phyloP scores from a whole-genome alignment of 805 yeast species.

The Brettanomyces sp. region DNA sequence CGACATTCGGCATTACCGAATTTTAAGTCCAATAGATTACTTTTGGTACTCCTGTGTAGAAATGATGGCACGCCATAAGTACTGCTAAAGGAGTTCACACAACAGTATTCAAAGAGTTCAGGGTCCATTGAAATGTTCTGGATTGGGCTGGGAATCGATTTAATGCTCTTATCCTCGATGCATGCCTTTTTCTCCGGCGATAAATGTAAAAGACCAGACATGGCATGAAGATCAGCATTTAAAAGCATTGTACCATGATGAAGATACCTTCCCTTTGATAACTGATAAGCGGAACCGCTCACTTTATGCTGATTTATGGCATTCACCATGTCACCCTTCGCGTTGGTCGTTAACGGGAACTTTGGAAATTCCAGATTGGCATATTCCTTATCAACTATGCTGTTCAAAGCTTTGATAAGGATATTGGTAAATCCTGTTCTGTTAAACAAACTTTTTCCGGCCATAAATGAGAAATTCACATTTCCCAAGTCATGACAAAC shows the following conservation, averaged over 20 bases:
- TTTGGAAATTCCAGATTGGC: slow-evolving; percentile 9
- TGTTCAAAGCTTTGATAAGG: slow-evolving; percentile 15
- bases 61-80: slow-evolving; percentile 20
- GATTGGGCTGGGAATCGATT: slow-evolving; percentile 77
- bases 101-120: slow-evolving; percentile 37
- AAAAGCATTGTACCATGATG: slow-evolving; percentile 97
- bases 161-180: slow-evolving; percentile 34
- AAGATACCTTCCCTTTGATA: slow-evolving; percentile 71
- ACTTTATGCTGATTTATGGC: slow-evolving; percentile 42
- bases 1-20: slow-evolving; percentile 9
- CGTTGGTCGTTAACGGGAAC: slow-evolving; percentile 41
- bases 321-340: slow-evolving; percentile 72
- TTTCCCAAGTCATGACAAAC: slow-evolving; percentile 93
- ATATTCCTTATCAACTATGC: slow-evolving; percentile 3
- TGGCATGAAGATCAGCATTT: slow-evolving; percentile 47
- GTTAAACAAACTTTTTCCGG: slow-evolving; percentile 50
- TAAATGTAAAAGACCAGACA: slow-evolving; percentile 48
- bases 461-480: slow-evolving; percentile 74
- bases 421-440: slow-evolving; percentile 39
- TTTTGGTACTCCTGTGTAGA: slow-evolving; percentile 3
- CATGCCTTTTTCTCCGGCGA: slow-evolving; percentile 8
- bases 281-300: slow-evolving; percentile 88
- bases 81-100: slow-evolving; percentile 30
- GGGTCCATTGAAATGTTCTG: slow-evolving; percentile 44
- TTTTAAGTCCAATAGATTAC: slow-evolving; percentile 8